These are phyloP conservation scores for Dimocarpus longan DNA, from an alignment of 345 rosid genomes.

Conservation along the genomic window DNA sequence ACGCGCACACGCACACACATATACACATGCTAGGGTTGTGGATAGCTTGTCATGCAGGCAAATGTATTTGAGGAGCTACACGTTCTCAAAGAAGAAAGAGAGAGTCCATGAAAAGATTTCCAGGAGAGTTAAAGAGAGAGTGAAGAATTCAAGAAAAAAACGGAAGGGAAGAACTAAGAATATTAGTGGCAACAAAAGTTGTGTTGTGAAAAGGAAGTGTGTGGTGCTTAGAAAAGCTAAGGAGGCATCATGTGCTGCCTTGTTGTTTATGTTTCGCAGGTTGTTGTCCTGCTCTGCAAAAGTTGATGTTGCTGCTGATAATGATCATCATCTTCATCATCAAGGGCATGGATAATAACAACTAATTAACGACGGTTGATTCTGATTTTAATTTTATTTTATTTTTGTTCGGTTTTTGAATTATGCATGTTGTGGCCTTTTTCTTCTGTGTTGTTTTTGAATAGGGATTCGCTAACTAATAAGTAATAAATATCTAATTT, in stretches of 20 bases:
- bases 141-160: conserved; percentile 4
- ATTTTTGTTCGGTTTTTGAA: neutral
- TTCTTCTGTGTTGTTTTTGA: neutral
- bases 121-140: conserved; percentile 21
- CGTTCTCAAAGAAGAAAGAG: conserved; percentile 38
- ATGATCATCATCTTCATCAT: neutral
- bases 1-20: neutral
- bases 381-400: neutral
- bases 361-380: neutral
- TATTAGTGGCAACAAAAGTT: neutral
- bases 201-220: conserved; percentile 1
- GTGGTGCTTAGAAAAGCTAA: conserved; percentile 17
- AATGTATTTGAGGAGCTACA: conserved; percentile 53
- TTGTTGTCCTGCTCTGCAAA: conserved; percentile 45
- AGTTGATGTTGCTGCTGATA: conserved; percentile 46
- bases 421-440: neutral
- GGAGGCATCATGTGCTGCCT: conserved; percentile 31
- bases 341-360: neutral
- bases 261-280: conserved; percentile 43
- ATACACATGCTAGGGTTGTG: conserved; percentile 26
- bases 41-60: conserved; percentile 53
- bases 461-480: too few species aligned
- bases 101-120: conserved; percentile 33
- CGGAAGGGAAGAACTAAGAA: neutral
- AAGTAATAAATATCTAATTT: neutral